Base-by-base conservation (phyloP, 2,329 filamentous ascomycete species). In the Aspergillus quadrilineatus region DNA sequence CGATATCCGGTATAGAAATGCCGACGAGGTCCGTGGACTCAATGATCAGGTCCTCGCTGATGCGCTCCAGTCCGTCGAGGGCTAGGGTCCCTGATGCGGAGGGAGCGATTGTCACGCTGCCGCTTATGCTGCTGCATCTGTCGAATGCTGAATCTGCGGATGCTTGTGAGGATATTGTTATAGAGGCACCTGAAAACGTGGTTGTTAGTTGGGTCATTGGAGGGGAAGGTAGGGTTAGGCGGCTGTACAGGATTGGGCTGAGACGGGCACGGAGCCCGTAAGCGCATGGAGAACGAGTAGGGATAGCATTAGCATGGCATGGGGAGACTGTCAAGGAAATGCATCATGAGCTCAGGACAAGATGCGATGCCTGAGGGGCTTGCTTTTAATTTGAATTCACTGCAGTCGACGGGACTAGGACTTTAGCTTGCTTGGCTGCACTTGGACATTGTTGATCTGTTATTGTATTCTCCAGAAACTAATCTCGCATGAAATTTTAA, bases 101-200 rank as follows among this genome's bases (percentile, higher is more conserved):
- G 6, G 79, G 68, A 2, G 75, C 71, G 36, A 76, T 69, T 42
- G 78, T 64, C n/a, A 71, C 30, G 14, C 57, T 75, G 34, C 74
- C 74, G 57, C 74, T 72, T 45, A 80, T 68, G 15, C 74, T 76
- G 4, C 73, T 71, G 28, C 69, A 74, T 17, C 66, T 68, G 26
- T 67, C 68, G 45, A 65, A 65, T 52, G 74, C 48, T 51, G 63
- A 76, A 65, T 64, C 53, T 2, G 64, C 65, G 41, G 70, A 67
- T 32, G 55, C 59, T 58, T 69, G 66, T 39, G 55, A 73, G 17
- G 67, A 73, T 34, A 79, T 82, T 65, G 63, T 82, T 9, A 70
- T 67, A 15, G 72, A 74, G 45, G 70, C 82, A 53, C 75, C 66
- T 69, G 50, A 5, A 7, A 6, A 42, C 8, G 39, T 34, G 54